A percentile compares a stretch with the other conserved stretches of the same genome.
Conservation (phyloP, 495 filamentous ascomycete species). For the Penicillium lividum region DNA sequence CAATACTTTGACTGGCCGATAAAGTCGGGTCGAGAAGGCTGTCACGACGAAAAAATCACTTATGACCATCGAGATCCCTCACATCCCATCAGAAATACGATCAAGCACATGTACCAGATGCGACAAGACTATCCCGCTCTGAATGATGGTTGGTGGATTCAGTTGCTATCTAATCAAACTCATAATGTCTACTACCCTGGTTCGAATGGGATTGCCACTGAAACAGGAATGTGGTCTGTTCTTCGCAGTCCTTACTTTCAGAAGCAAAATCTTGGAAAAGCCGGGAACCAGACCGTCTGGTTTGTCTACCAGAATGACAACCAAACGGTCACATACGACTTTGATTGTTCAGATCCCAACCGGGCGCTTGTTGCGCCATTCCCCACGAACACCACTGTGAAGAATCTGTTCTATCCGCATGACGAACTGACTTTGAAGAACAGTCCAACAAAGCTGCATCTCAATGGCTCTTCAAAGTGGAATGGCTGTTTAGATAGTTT, state of each 20-base stretch:
- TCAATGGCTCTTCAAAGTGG: conserved; percentile 44
- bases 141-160: conserved; percentile 65
- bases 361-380: conserved; percentile 61
- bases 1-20: conserved; percentile 64
- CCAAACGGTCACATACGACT: conserved; percentile 55
- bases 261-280: conserved; percentile 53
- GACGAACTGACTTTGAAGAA: conserved; percentile 53
- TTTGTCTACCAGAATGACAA: conserved; percentile 67
- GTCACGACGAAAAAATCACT: conserved; percentile 56
- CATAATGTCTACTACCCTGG: conserved; percentile 52
- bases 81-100: conserved; percentile 64
- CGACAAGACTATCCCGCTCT: conserved; percentile 59
- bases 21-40: conserved; percentile 55
- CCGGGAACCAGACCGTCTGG: conserved; percentile 61
- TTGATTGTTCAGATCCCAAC: conserved; percentile 55
- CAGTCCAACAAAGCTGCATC: conserved; percentile 38
- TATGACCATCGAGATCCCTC: conserved; percentile 72
- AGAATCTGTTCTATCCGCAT: conserved; percentile 67
- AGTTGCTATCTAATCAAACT: conserved; percentile 62
- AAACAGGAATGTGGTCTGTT: conserved; percentile 70
- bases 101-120: conserved; percentile 68
- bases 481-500: conserved; percentile 61
- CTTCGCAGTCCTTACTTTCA: conserved; percentile 50
- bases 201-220: conserved; percentile 55
- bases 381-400: conserved; percentile 54